phyloP scores from a whole-genome alignment of 345 rosid genomes.

The Psidium friedrichsthalianum region DNA sequence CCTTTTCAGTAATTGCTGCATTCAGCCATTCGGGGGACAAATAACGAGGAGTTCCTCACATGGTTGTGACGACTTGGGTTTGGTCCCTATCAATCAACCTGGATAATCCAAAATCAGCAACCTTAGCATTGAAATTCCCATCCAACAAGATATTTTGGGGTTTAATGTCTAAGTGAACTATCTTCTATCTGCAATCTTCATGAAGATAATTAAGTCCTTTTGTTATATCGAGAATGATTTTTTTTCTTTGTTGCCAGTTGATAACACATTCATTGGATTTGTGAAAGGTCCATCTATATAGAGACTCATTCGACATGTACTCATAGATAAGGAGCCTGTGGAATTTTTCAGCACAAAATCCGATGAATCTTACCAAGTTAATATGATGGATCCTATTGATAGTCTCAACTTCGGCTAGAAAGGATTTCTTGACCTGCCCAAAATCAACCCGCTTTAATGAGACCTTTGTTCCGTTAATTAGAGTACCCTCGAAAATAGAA shows the following conservation, averaged over 20 bases:
- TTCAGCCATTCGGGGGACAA: conserved; percentile 10
- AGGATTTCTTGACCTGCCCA: conserved; percentile 9
- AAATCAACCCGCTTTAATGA: conserved; percentile 18
- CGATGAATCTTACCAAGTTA: conserved; percentile 13
- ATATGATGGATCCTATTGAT: conserved; percentile 19
- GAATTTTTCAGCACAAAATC: conserved; percentile 20
- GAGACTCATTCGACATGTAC: conserved; percentile 12
- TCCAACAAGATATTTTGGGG: conserved; percentile 10
- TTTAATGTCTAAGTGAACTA: conserved; percentile 6
- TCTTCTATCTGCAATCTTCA: conserved; percentile 19
- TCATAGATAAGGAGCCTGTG: conserved; percentile 17
- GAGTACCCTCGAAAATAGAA: too few relatives aligned
- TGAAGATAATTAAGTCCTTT: conserved; percentile 25
- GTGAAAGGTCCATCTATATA: conserved; percentile 16
- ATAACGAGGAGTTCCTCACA: conserved; percentile 9
- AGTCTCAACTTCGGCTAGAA: conserved; percentile 18
- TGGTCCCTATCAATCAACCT: conserved; percentile 4
- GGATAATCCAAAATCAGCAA: conserved; percentile 6
- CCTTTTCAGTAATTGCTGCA: conserved; percentile 4
- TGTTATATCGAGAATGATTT: conserved; percentile 19
- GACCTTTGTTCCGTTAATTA: conserved; percentile 5
- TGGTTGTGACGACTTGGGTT: conserved; percentile 1
- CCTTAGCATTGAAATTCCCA: neutral
- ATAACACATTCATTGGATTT: neutral
- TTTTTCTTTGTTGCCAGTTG: conserved; percentile 11